Percentiles rank a stretch among this genome's conserved stretches.
Evolutionary conservation across 2,329 filamentous ascomycete genomes (phyloP).

Genomic region (Magnaporthiopsis rhizophila): DNA sequence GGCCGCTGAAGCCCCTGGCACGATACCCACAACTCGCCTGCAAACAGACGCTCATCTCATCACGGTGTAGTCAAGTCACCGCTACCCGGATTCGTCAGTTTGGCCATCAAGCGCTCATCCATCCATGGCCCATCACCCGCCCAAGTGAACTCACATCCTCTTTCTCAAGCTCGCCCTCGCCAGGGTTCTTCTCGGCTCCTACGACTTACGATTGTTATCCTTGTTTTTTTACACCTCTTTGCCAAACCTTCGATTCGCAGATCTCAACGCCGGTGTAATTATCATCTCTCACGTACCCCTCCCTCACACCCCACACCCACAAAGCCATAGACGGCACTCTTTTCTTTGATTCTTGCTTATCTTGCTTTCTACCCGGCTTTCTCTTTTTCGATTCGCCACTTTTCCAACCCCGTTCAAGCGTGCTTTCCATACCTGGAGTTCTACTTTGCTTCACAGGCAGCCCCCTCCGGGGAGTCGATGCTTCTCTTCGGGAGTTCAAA

Average conservation of each 20-base stretch:
- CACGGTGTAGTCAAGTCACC: neutral
- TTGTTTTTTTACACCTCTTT: neutral
- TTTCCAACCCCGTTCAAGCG: neutral
- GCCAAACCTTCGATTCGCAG: neutral
- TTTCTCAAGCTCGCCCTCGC: neutral
- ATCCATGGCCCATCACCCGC: neutral
- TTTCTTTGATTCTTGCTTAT: neutral
- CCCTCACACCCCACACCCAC: neutral
- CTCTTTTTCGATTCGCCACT: neutral
- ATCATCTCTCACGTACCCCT: neutral
- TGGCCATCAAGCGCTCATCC: neutral
- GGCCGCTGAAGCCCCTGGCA: neutral
- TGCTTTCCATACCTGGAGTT: too few relatives aligned
- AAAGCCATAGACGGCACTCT: slow-evolving; percentile 1
- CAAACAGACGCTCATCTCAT: neutral
- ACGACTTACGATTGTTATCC: slow-evolving; percentile 7
- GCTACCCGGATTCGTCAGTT: neutral
- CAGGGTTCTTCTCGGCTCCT: neutral
- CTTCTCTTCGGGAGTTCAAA: neutral
- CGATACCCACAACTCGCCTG: neutral
- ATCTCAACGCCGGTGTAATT: neutral
- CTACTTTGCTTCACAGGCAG: too few relatives aligned
- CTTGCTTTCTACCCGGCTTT: neutral
- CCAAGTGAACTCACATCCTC: neutral
- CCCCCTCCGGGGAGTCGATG: neutral